A percentile compares a stretch with the other conserved stretches of the same genome.
phyloP scores from a whole-genome alignment of 2,329 filamentous ascomycete genomes.

The Boeremia lycopersici region DNA sequence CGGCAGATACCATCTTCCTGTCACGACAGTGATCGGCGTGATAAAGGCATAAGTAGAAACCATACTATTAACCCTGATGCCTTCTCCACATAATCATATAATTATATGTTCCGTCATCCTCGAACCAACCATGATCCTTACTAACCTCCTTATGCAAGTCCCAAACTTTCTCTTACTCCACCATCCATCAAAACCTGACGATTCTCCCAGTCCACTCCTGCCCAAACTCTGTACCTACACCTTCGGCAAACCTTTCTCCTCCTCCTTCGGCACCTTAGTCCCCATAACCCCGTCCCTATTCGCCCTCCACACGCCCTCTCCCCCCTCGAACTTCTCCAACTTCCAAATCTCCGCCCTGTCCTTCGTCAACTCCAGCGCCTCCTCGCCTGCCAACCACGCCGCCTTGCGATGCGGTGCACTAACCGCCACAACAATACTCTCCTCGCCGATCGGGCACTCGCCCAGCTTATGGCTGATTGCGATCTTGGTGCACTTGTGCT shows the following conservation, averaged over 20 bases:
- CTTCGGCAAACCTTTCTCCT: constrained; percentile 3
- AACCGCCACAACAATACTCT: constrained; percentile 89
- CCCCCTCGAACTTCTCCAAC: constrained; percentile 81
- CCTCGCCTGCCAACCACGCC: constrained; percentile 87
- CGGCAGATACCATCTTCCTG: too few species aligned
- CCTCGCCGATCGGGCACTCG: constrained; percentile 84
- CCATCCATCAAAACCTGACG: background rate
- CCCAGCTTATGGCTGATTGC: constrained; percentile 86
- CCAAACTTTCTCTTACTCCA: background rate
- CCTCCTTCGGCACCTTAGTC: constrained; percentile 50
- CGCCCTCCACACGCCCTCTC: constrained; percentile 82
- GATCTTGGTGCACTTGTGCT: constrained; percentile 73
- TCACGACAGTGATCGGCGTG: too few species aligned
- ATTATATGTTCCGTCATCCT: too few species aligned
- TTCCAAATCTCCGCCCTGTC: constrained; percentile 94
- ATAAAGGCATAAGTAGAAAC: too few species aligned
- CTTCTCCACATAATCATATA: too few species aligned
- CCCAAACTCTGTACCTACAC: background rate
- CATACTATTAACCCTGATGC: too few species aligned
- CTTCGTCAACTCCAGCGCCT: constrained; percentile 87
- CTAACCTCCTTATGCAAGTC: too few species aligned
- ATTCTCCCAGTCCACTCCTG: background rate
- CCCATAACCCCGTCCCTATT: constrained; percentile 76
- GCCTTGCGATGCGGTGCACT: constrained; percentile 81
- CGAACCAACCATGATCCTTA: too few species aligned